Base-by-base conservation (phyloP, 805 yeast genomes). In the Nakazawaea peltata region DNA sequence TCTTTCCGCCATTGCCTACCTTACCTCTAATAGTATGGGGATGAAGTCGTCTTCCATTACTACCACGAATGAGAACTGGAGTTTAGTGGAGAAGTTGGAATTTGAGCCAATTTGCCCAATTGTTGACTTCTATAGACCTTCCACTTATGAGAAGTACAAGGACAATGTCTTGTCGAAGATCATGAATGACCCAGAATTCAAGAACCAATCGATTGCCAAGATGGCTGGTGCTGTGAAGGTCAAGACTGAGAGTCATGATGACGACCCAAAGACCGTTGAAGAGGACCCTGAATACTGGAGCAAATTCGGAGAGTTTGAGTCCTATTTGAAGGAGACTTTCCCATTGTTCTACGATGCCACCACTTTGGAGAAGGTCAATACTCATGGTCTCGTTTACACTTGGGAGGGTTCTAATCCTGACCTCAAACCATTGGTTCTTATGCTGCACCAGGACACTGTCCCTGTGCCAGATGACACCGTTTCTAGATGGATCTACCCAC, bases 241-340 rank as follows among this genome's bases (percentile, higher is more conserved):
- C 39, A 77, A 78, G 28, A 81, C 94, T 1, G 77, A 72, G 41
- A 65, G 76, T 12, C 66, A 54, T 41, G 94, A 85, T 50, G 67
- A 65, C 16, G 59, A 54, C 35, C 71, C 72, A 6, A 38, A 43
- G 7, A 35, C 38, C 12, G 74, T 74, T 5, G 64, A 57, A 10
- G 69, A 69, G 8, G 75, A 74, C 28, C 65, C 64, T 13, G 63
- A 67, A 23, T 76, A 77, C 65, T 60, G 62, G 24, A 42, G 48
- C 13, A 44, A 47, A 26, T 56, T 55, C 26, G 44, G 36, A 23
- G 30, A 18, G 2, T 69, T 70, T 44, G 71, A 67, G 36, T 24
- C 39, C 8, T 68, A 56, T 44, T 51, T 70, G 42, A 48, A 54
- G 23, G 37, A 46, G 7, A 59, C 69, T 1, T 69, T 67, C 47